Conservation (phyloP, 108 stramenopile species). For the Skeletonema costatum region DNA sequence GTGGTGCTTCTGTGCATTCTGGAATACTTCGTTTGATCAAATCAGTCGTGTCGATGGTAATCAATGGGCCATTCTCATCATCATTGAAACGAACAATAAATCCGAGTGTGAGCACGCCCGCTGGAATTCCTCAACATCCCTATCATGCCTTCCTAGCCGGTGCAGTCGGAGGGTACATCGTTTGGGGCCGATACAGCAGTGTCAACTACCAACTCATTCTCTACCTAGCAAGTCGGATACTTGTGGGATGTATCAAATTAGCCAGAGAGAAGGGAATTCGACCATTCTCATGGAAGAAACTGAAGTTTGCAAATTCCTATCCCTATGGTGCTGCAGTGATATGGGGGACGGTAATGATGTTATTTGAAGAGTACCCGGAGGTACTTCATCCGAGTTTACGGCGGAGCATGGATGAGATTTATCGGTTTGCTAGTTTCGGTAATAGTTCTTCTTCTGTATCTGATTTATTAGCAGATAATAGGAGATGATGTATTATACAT, state of each 20-base stretch:
- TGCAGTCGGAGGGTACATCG: conserved; percentile 75
- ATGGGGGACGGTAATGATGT: conserved; percentile 83
- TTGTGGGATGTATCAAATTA: conserved; percentile 60
- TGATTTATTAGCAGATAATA: not conserved
- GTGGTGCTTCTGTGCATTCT: not conserved
- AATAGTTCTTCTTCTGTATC: not conserved
- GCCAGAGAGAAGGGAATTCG: conserved; percentile 55
- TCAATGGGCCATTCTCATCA: conserved; percentile 58
- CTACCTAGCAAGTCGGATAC: conserved; percentile 80
- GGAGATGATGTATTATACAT: not conserved
- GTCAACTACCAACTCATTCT: conserved; percentile 83
- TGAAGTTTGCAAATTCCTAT: conserved; percentile 49
- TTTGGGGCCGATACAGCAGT: conserved; percentile 80
- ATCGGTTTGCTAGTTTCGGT: conserved; percentile 51
- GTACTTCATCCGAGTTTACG: conserved; percentile 78
- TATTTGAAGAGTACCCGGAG: conserved; percentile 84
- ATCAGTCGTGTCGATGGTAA: conserved; percentile 9
- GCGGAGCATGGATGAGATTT: conserved; percentile 89
- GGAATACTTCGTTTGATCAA: not conserved
- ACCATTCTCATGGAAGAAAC: conserved; percentile 43
- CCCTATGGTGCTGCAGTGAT: conserved; percentile 62
- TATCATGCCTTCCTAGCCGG: conserved; percentile 86
- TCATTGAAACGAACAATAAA: not conserved
- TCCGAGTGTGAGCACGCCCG: conserved; percentile 3
- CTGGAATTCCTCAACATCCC: conserved; percentile 69